Percentiles rank a stretch among this genome's conserved stretches.
phyloP scores from a whole-genome alignment of 805 yeast species.

The Metschnikowia koreensis region DNA sequence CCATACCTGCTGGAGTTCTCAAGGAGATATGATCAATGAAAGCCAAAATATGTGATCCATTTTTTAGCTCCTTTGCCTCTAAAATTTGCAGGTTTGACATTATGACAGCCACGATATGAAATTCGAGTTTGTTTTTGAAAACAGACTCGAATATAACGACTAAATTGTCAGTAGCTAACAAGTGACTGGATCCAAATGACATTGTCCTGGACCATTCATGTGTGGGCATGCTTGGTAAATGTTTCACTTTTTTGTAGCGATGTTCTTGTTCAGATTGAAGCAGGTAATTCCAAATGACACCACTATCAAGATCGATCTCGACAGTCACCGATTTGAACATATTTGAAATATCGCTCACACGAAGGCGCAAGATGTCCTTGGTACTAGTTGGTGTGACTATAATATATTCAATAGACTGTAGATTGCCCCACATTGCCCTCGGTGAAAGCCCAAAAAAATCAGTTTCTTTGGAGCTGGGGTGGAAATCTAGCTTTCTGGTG shows the following conservation, averaged over 20 bases:
- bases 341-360: conserved; percentile 1
- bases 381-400: conserved; percentile 4
- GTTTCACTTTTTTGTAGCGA: not conserved
- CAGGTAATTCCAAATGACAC: conserved; percentile 1
- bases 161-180: conserved; percentile 11
- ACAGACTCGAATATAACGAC: conserved; percentile 6
- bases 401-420: conserved; percentile 3
- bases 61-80: conserved; percentile 5
- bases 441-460: not conserved
- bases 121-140: not conserved
- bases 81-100: conserved; percentile 8
- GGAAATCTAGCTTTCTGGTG: not conserved
- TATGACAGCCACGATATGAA: conserved; percentile 3
- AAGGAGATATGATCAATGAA: conserved; percentile 16
- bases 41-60: conserved; percentile 5
- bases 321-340: not conserved
- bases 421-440: conserved; percentile 5
- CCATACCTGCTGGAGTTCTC: conserved; percentile 4
- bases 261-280: not conserved
- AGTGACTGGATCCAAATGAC: conserved; percentile 7
- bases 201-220: conserved; percentile 7
- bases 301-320: not conserved
- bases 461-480: not conserved
- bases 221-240: not conserved
- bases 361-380: not conserved